Base-by-base conservation (phyloP, 192 early-diverging fungal species). In the Entophlyctis luteolus region DNA sequence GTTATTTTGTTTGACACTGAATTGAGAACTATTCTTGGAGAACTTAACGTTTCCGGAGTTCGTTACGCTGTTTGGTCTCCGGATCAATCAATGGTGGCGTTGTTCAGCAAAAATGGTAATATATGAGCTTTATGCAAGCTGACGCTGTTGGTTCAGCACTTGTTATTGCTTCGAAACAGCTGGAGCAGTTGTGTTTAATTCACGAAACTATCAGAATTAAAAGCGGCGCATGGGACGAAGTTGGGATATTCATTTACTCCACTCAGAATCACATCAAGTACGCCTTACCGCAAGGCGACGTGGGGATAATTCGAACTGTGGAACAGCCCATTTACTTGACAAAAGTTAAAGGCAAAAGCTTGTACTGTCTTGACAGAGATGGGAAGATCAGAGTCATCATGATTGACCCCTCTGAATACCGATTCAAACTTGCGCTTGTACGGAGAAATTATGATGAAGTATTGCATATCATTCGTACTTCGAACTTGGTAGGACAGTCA, bases 241-340 rank as follows among this genome's bases (percentile, higher is more conserved):
- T 84, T 29, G 91, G 93, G 23, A 87, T 98, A 16, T 90, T 99
- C 65, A 72, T 98, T 27, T 99, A 98, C 79, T 92, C 93, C 35
- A 98, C 95, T 12, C 86, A 97, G 47, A 99, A 99, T 78, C 97
- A 99, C 73, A 87, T 99, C 79, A 99, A 99, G 79, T 99, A 96
- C 75, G 89, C 90, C 37, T 84, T 98, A 48, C 89, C 93, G 1
- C 87, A 95, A 60, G 95, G 95, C 52, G 97, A 99, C 77, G 92
- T 90, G 58, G 97, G 97, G 27, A 99, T 94, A 65, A 93, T 99
- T 62, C 88, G 92, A 32, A 99, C 97, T 0, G 80, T 98, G 25
- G 97, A 99, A 53, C 91, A 97, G 71, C 95, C 95, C 14, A 84
- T 98, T 6, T 98, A 99, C 73, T 68, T 99, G 48, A 90, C 91